phyloP scores from a whole-genome alignment of 352 stramenopile genomes.

The Globisporangium cederbergense region DNA sequence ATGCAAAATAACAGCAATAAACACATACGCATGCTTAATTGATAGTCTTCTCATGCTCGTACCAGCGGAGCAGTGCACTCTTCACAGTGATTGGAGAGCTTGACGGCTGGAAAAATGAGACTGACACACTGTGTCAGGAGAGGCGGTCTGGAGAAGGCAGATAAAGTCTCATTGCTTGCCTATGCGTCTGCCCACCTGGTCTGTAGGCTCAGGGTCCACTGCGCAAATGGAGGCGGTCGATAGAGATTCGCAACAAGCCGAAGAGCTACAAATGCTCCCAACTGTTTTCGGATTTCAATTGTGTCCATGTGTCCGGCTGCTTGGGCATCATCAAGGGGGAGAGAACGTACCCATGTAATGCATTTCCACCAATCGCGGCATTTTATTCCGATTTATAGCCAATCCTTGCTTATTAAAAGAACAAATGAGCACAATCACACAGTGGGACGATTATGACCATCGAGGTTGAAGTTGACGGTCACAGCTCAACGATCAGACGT shows the following conservation, averaged over 20 bases:
- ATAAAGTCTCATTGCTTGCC: too few relatives aligned
- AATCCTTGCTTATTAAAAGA: background rate
- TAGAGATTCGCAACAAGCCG: too few relatives aligned
- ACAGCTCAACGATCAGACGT: background rate
- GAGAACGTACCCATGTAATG: background rate
- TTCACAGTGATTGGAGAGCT: too few relatives aligned
- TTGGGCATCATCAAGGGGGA: background rate
- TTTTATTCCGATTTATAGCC: background rate
- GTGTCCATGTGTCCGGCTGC: background rate
- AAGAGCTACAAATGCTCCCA: background rate
- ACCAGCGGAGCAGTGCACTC: too few relatives aligned
- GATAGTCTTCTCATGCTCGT: too few relatives aligned
- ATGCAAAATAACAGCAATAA: background rate
- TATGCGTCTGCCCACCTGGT: too few relatives aligned
- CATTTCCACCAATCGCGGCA: background rate
- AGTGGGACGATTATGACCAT: constrained; percentile 1
- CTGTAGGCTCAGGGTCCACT: too few relatives aligned
- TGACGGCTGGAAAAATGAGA: too few relatives aligned
- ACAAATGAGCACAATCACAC: background rate
- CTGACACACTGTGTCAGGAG: too few relatives aligned
- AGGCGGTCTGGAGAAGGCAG: too few relatives aligned
- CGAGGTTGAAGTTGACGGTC: background rate
- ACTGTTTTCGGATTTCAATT: background rate
- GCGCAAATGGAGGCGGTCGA: too few relatives aligned
- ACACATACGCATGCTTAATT: too few relatives aligned